A percentile compares a stretch with the other conserved stretches of the same genome.
These are phyloP conservation scores for Coemansia sp. DNA, from an alignment of 192 early-diverging fungal genomes.

Conservation along the genomic window DNA sequence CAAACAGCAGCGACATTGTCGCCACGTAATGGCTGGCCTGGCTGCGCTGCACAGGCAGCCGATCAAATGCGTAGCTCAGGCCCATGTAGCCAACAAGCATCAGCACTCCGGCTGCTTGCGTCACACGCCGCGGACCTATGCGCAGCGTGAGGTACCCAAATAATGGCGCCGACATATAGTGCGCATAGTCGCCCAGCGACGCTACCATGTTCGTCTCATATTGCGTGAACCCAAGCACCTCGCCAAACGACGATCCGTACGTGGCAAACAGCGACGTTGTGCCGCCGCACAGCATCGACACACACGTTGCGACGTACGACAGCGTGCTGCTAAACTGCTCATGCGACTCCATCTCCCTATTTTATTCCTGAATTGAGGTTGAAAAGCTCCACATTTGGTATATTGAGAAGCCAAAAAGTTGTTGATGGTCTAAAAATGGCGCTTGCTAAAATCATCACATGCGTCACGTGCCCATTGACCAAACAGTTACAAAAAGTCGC, in stretches of 20 bases:
- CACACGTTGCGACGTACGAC: conserved; percentile 48
- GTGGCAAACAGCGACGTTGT: conserved; percentile 69
- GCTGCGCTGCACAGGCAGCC: conserved; percentile 3
- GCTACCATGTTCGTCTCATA: conserved; percentile 66
- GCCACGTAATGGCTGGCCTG: conserved; percentile 32
- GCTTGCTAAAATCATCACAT: too few relatives aligned
- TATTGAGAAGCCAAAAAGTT: not conserved
- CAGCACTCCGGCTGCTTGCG: conserved; percentile 29
- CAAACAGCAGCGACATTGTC: conserved; percentile 54
- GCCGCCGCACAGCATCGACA: conserved; percentile 58
- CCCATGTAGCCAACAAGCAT: conserved; percentile 48
- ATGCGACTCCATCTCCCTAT: not conserved
- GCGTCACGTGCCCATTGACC: too few relatives aligned
- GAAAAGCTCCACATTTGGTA: not conserved
- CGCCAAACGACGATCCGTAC: conserved; percentile 58
- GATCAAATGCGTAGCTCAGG: conserved; percentile 36
- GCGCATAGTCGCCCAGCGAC: conserved; percentile 63
- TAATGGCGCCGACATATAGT: conserved; percentile 65
- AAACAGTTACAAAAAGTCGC: not conserved
- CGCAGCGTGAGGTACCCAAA: conserved; percentile 56
- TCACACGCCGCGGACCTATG: conserved; percentile 39
- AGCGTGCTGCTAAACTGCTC: conserved; percentile 31
- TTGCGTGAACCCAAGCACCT: conserved; percentile 58
- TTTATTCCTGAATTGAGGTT: too few relatives aligned
- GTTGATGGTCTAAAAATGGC: too few relatives aligned